These are phyloP conservation scores for Lophiotrema nucula DNA, from an alignment of 495 filamentous ascomycete species.

Conservation along the genomic window DNA sequence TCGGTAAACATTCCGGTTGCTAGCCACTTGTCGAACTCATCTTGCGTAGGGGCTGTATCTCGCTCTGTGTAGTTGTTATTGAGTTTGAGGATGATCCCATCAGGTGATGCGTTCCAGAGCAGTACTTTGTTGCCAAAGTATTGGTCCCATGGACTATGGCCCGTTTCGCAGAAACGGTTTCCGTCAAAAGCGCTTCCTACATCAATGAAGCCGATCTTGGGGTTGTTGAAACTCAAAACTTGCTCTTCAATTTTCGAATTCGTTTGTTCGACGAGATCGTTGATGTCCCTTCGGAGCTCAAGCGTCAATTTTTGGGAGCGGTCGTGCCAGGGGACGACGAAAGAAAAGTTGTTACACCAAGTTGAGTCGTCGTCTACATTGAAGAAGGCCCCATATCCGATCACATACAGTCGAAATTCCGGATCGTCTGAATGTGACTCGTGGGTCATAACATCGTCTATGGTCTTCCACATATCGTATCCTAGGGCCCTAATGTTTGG, in stretches of 20 bases:
- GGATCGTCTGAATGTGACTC: not conserved
- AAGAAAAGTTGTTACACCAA: not conserved
- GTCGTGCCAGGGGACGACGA: not conserved
- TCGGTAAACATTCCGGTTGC: not conserved
- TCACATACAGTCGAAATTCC: not conserved
- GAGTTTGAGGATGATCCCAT: not conserved
- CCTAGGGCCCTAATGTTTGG: not conserved
- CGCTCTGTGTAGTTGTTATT: not conserved
- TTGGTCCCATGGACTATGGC: not conserved
- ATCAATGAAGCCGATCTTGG: not conserved
- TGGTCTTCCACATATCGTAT: not conserved
- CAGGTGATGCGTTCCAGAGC: not conserved
- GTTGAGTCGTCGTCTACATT: not conserved
- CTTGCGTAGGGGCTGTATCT: not conserved
- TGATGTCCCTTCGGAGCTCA: not conserved
- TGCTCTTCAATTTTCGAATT: not conserved
- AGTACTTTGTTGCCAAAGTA: not conserved
- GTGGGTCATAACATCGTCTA: not conserved
- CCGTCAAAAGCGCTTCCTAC: not conserved
- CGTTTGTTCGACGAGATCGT: not conserved
- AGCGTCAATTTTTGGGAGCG: not conserved
- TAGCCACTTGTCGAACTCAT: not conserved
- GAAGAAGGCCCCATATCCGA: not conserved
- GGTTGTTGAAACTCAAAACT: not conserved
- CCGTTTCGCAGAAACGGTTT: not conserved